Base-by-base conservation (phyloP, 1,139 yeast species). In the Chernovozyma sophiae-reginae region DNA sequence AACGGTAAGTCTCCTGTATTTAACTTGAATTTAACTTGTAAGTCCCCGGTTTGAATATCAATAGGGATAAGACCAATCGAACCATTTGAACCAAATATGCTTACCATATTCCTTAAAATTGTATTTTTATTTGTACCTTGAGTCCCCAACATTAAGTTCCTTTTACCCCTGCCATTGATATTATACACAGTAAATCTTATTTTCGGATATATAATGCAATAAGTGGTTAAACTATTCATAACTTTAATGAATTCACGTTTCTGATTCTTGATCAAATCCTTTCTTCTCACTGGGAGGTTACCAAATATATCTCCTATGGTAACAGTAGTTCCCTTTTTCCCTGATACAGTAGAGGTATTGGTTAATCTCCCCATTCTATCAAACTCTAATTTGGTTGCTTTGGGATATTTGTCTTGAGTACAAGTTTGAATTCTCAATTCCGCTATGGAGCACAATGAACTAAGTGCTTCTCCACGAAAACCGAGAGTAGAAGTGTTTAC, bases 391-490 rank as follows among this genome's bases (percentile, higher is more conserved):
- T 60, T 65, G 27, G 72, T 65, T 1, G 85, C 89, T 36, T 65
- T 62, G 1, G 95, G 94, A 6, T 76, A 69, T 6, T 59, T 56
- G 0, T 51, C 51, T 3, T 54, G 54, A 0, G 79, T 68, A 11
- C 85, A 72, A 0, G 96, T 87, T 2, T 60, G 61, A 0, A 89
- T 66, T 10, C 56, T 54, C 4, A 78, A 59, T 4, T 74, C 65
- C n/a, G 86, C 68, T 43, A 85, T 61, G 1, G 80, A 68, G 51
- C 90, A 81, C 13, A 86, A 53, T 0, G 95, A 82, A 48, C 85
- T 79, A 49, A 86, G 62, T 0, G 95, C 95, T 56, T 86, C 95
- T 18, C 96, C 96, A 55, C 96, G 69, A 50, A 86, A 86, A 0
- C 96, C 96, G 30, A 82, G 62, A 0, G 92, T 81, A 3, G 51